A percentile compares a stretch with the other conserved stretches of the same genome.
Conservation (phyloP, 1,139 yeast genomes). For the Geotrichum aggregatum region DNA sequence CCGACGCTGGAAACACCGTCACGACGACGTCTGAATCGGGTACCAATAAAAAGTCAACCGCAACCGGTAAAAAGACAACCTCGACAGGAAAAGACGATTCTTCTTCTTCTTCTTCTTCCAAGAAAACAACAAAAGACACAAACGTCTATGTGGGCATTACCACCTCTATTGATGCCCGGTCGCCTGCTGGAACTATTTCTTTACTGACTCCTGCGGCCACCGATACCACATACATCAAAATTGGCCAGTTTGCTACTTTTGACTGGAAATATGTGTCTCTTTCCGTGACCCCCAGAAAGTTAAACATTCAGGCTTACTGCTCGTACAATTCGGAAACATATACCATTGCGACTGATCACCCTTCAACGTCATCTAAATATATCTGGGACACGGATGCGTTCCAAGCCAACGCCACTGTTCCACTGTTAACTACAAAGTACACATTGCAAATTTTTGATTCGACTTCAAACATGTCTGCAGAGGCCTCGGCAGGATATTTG, state of each 20-base stretch:
- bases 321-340: constrained; percentile 38
- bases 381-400: constrained; percentile 42
- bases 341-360: constrained; percentile 38
- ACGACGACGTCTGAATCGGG: background rate
- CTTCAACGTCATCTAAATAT: constrained; percentile 33
- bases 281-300: constrained; percentile 37
- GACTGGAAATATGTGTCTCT: constrained; percentile 42
- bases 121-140: too few relatives aligned
- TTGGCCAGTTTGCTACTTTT: constrained; percentile 42
- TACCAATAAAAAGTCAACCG: constrained; percentile 5
- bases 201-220: constrained; percentile 39
- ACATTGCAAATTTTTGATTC: constrained; percentile 40
- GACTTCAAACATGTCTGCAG: constrained; percentile 29
- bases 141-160: constrained; percentile 17
- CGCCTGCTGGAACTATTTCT: constrained; percentile 40
- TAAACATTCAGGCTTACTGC: constrained; percentile 41
- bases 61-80: constrained; percentile 5
- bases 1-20: constrained; percentile 2
- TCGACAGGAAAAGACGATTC: constrained; percentile 12
- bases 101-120: constrained; percentile 9
- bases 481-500: constrained; percentile 38
- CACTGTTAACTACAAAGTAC: constrained; percentile 38
- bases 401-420: constrained; percentile 32
- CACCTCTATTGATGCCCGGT: constrained; percentile 35
- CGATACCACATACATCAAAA: constrained; percentile 38